Conservation (phyloP, 108 stramenopile species). For the Fragilaria radians region DNA sequence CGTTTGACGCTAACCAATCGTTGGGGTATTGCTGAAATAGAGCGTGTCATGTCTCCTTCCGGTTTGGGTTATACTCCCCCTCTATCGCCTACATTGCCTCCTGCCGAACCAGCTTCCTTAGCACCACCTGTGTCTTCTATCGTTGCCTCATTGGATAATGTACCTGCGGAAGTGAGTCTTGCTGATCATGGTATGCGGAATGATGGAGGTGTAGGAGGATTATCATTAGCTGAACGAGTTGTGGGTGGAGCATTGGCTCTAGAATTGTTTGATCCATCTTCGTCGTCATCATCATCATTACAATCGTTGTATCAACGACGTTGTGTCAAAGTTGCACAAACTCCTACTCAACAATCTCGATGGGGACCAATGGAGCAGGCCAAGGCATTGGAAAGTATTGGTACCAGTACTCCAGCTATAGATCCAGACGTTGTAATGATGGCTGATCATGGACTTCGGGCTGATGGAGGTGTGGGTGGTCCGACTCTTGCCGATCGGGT, state of each 20-base stretch:
- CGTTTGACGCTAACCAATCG: too few species aligned
- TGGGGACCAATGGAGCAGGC: slow-evolving; percentile 54
- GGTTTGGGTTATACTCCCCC: too few species aligned
- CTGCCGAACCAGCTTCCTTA: not conserved
- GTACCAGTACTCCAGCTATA: not conserved
- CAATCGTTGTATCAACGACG: not conserved
- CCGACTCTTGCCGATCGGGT: slow-evolving; percentile 33
- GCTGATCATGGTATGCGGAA: slow-evolving; percentile 57
- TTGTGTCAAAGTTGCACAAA: not conserved
- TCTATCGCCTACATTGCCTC: not conserved
- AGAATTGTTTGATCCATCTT: not conserved
- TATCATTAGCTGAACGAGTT: slow-evolving; percentile 40
- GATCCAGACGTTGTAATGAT: slow-evolving; percentile 10
- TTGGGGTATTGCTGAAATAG: too few species aligned
- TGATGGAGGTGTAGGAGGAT: slow-evolving; percentile 55
- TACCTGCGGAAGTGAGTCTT: slow-evolving; percentile 28
- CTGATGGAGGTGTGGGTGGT: slow-evolving; percentile 24
- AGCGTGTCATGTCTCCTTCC: too few species aligned
- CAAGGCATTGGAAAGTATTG: slow-evolving; percentile 42
- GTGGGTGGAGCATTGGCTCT: slow-evolving; percentile 22
- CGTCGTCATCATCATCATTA: slow-evolving; percentile 5
- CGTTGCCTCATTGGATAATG: not conserved
- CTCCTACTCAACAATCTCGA: slow-evolving; percentile 28
- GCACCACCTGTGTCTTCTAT: not conserved
- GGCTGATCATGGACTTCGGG: slow-evolving; percentile 25